These are phyloP conservation scores for Ogataea naganishii DNA, from an alignment of 805 yeast genomes.

Conservation along the genomic window DNA sequence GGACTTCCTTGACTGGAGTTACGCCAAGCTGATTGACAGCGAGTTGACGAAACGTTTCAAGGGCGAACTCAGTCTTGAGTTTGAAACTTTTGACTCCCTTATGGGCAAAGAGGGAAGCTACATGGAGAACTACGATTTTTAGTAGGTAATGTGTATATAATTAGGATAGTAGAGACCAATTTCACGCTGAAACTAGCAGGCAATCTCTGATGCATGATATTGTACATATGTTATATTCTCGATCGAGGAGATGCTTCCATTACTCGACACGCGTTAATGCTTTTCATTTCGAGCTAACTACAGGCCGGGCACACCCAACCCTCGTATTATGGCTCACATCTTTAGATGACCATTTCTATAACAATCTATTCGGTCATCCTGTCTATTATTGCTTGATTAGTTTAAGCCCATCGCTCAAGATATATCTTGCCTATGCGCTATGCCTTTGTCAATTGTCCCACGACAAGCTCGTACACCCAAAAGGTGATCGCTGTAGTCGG, in stretches of 20 bases:
- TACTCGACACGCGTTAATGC: too few species aligned
- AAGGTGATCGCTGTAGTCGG: constrained; percentile 49
- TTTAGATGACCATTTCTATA: too few species aligned
- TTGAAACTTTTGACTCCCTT: constrained; percentile 40
- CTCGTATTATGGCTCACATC: too few species aligned
- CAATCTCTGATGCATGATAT: too few species aligned
- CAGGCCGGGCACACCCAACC: too few species aligned
- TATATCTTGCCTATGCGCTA: too few species aligned
- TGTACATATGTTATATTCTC: too few species aligned
- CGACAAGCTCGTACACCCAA: constrained; percentile 23
- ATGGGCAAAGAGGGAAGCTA: constrained; percentile 23
- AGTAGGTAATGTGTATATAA: too few species aligned
- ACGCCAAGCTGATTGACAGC: constrained; percentile 52
- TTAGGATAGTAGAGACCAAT: too few species aligned
- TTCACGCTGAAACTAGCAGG: too few species aligned
- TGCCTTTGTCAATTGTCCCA: constrained; percentile 14
- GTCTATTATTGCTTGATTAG: background rate
- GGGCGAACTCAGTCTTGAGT: constrained; percentile 72
- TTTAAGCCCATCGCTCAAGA: background rate
- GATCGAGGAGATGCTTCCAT: too few species aligned
- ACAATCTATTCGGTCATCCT: background rate
- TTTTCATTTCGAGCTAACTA: too few species aligned
- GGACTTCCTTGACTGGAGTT: constrained; percentile 91
- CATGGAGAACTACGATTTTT: constrained; percentile 12
- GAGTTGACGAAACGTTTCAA: constrained; percentile 59